Conservation (phyloP, 2,329 filamentous ascomycete species). For the Aureobasidium uvarum region DNA sequence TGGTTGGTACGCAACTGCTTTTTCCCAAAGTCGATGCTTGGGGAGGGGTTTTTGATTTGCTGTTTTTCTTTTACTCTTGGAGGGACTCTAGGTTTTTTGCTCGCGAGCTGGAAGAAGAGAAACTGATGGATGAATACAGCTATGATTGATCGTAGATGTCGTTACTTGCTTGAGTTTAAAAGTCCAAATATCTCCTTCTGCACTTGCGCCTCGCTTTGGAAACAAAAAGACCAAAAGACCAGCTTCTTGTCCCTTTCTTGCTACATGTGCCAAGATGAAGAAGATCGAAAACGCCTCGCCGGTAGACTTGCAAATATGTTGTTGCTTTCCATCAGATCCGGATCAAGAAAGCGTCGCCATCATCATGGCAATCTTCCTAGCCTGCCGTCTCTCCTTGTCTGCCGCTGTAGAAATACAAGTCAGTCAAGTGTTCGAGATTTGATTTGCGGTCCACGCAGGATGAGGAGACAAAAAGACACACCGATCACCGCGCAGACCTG, state of each 20-base stretch:
- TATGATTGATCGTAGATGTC: background rate
- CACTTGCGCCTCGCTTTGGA: conserved; percentile 5
- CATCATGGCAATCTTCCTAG: conserved; percentile 47
- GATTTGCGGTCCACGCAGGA: conserved; percentile 5
- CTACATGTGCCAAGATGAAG: background rate
- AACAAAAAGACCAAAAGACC: background rate
- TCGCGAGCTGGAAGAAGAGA: no score
- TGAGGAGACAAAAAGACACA: conserved; percentile 30
- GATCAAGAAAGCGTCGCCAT: conserved; percentile 45
- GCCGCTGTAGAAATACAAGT: conserved; percentile 1
- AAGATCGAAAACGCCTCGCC: background rate
- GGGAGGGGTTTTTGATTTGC: no score
- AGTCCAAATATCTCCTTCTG: background rate
- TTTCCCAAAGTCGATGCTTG: no score
- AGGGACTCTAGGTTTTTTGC: no score
- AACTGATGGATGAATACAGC: no score
- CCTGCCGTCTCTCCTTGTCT: conserved; percentile 42
- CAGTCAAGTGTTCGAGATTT: background rate
- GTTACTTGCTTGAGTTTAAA: background rate
- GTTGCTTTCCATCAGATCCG: background rate
- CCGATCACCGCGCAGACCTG: conserved; percentile 64
- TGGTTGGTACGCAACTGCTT: no score
- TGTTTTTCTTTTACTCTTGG: no score
- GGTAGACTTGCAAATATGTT: background rate
- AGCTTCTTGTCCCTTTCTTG: background rate